These are phyloP conservation scores for Monascus ruber DNA, from an alignment of 2,329 filamentous ascomycete genomes.

Conservation along the genomic window DNA sequence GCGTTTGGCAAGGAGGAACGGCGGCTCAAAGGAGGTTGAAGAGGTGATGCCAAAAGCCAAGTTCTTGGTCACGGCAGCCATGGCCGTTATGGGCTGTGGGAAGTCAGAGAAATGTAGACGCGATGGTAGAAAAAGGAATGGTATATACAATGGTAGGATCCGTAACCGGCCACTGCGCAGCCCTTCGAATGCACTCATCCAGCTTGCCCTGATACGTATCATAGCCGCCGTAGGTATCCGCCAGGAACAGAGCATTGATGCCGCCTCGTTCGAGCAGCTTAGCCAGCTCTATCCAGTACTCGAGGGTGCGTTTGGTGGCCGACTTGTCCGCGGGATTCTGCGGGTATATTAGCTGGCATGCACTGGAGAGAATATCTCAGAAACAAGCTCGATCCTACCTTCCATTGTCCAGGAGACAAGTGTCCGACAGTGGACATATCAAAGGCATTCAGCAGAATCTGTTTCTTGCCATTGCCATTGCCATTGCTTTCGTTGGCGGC, in stretches of 20 bases:
- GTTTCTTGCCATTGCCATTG: conserved; percentile 30
- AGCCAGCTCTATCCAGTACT: conserved; percentile 55
- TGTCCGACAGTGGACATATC: conserved; percentile 57
- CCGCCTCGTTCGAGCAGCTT: conserved; percentile 50
- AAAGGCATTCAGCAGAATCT: conserved; percentile 53
- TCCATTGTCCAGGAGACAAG: conserved; percentile 56
- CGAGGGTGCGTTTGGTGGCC: conserved; percentile 47
- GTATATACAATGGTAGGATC: conserved; percentile 50
- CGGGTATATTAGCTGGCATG: conserved; percentile 3
- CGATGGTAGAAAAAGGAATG: neutral
- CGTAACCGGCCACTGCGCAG: conserved; percentile 54
- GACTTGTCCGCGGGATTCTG: conserved; percentile 52
- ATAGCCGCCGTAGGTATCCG: conserved; percentile 54
- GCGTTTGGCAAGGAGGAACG: conserved; percentile 50
- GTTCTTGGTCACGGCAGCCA: conserved; percentile 56
- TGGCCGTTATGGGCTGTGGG: conserved; percentile 47
- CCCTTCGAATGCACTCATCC: conserved; percentile 50
- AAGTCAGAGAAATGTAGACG: neutral
- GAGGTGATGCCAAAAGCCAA: conserved; percentile 53
- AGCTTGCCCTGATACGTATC: conserved; percentile 51
- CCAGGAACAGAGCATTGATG: conserved; percentile 55
- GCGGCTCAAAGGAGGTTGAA: conserved; percentile 52
- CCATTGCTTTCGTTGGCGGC: conserved; percentile 10
- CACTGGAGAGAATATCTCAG: neutral
- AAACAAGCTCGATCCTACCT: conserved; percentile 28